Evolutionary conservation across 257 asterid genomes (phyloP), one percentile per base, ranked within the genome.

Genomic region (Przewalskia tangutica): DNA sequence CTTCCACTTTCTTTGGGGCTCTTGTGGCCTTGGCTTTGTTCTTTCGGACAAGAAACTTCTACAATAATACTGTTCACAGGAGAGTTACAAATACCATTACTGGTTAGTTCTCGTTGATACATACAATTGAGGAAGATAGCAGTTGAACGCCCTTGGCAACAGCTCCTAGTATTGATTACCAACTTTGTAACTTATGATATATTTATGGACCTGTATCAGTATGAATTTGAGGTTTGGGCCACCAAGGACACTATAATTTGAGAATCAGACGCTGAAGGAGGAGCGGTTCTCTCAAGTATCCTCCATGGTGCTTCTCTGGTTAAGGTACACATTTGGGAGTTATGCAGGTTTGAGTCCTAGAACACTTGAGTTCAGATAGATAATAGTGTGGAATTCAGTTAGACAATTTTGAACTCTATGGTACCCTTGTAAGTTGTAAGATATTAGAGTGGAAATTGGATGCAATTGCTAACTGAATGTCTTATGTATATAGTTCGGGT

Each of bases 21-120:
- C 87, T 93, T n/a, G 92, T 91, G 85, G 97, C 95, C 76, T 80
- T 93, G 64, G 91, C 79, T 18, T 84, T 95, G 89, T 89, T 87
- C 81, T 87, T 92, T 84, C 82, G 87, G 77, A 93, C 98, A 8
- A 88, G 94, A 84, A 90, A 84, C 27, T 93, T 92, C 83, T 94
- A 94, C 79, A 88, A 53, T 36, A 81, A 81, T 59, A 92, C 92
- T 13, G 82, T 50, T 73, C 23, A 7, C 62, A 73, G 79, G 13
- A 73, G 79, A 50, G 62, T 17, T 73, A 44, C 79, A 48, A 68
- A 10, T 42, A 68, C 77, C 55, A 42, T 44, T 42, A 27, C 79
- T 50, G 6, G 62, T 23, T 73, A 73, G 79, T 50, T 23, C 20
- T 23, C 23, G 16, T 73, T 20, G 44, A 20, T 73, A 3, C 2